Evolutionary conservation across 2,329 filamentous ascomycete genomes (phyloP), one percentile per base, ranked within the genome.

Genomic region (Stachybotrys chlorohalonatus): DNA sequence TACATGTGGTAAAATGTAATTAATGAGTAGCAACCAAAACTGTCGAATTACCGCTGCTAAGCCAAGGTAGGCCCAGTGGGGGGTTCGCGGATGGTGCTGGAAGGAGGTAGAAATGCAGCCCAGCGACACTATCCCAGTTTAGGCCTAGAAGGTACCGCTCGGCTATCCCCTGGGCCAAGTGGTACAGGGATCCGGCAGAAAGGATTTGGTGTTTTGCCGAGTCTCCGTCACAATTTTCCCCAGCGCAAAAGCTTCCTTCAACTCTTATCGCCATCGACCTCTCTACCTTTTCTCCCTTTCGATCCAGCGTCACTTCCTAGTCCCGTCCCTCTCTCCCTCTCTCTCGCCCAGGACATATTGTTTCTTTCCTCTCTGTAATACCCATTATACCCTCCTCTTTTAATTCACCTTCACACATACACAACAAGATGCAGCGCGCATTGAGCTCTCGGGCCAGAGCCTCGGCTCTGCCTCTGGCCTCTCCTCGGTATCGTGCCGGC

Each of bases 361-460:
- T 62, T 62, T 55, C 56, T 55, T 54, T 68, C 50, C 47, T 60
- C 61, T 59, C 62, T 63, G 60, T 67, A 65, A 59, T 64, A 62
- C 58, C 60, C 58, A 55, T 58, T 63, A 64, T 65, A 64, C 59
- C 60, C 58, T 66, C 65, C 62, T 62, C 65, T 66, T 59, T 42
- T 42, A 9, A 9, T 13, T 42, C 36, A 9, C 36, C 13, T 42
- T 5, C 36, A 42, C 8, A 42, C 62, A 67, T 61, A 68, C 77
- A 89, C 77, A 89, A 89, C 77, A 89, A 74, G 71, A 99, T 99
- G 94, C 94, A 99, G 84, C 90, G 94, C 76, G 91, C 91, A 77
- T 83, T 99, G 70, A 84, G 89, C 71, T 90, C 89, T 66, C 81
- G 84, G 72, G 79, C 88, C 68, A 82, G 90, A 79, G 85, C 90